Evolutionary conservation across 2,329 filamentous ascomycete species (phyloP).

Genomic region (Colletotrichum tofieldiae): DNA sequence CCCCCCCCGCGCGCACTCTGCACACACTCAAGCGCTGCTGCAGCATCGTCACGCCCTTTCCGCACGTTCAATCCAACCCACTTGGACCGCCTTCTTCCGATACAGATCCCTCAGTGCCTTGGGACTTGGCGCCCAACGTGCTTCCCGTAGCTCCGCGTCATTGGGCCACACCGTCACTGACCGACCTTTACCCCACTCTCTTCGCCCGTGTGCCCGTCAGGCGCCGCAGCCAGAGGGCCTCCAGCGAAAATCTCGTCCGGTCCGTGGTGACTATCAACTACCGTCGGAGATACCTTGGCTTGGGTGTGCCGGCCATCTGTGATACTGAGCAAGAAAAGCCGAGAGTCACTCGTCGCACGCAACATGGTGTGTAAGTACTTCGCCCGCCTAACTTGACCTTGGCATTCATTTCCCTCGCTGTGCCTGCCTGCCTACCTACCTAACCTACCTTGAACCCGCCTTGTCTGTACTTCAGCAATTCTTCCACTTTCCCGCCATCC

Average conservation of each 20-base stretch:
- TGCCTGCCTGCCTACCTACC: neutral
- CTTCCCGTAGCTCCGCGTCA: constrained; percentile 14
- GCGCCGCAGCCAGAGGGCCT: constrained; percentile 36
- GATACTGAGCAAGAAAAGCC: neutral
- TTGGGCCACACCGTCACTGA: constrained; percentile 37
- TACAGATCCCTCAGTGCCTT: constrained; percentile 37
- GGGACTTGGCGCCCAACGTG: constrained; percentile 40
- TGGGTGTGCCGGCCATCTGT: constrained; percentile 1
- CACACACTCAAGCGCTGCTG: neutral
- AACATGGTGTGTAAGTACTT: constrained; percentile 44
- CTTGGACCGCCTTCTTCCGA: constrained; percentile 32
- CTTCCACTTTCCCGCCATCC: constrained; percentile 24
- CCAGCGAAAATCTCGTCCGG: constrained; percentile 21
- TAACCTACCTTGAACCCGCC: constrained; percentile 8
- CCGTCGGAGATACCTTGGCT: constrained; percentile 4
- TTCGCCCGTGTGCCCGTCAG: constrained; percentile 19
- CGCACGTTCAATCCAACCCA: constrained; percentile 21
- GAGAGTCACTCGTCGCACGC: neutral
- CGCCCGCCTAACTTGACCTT: neutral
- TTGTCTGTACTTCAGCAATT: constrained; percentile 5
- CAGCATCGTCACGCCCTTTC: constrained; percentile 14
- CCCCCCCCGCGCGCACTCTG: neutral
- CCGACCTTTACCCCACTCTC: constrained; percentile 36
- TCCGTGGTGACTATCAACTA: constrained; percentile 24
- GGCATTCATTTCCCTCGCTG: neutral